Evolutionary conservation across 768 basidiomycete genomes (phyloP).

Genomic region (Leccinum subgranulosum): DNA sequence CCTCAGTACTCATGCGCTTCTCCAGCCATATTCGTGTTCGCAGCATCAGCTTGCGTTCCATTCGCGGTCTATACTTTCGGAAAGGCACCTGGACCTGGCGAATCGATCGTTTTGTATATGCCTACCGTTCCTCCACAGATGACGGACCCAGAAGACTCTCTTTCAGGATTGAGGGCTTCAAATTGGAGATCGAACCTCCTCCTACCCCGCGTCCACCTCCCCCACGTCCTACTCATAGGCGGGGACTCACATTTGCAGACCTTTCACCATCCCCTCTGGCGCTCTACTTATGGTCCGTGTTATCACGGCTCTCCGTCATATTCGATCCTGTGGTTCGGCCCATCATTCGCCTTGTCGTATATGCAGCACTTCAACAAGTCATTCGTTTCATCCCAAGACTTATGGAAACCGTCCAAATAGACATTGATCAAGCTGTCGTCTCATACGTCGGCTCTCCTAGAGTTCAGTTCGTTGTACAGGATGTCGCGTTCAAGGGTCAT

Average conservation of each 20-base stretch:
- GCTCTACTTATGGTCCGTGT: conserved; percentile 30
- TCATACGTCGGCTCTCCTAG: conserved; percentile 51
- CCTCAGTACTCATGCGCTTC: conserved; percentile 56
- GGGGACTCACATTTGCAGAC: conserved; percentile 42
- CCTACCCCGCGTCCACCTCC: conserved; percentile 13
- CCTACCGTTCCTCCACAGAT: conserved; percentile 51
- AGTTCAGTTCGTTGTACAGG: conserved; percentile 47
- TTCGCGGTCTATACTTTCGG: conserved; percentile 71
- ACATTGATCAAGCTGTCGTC: conserved; percentile 54
- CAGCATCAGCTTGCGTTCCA: conserved; percentile 73
- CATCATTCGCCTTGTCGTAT: conserved; percentile 51
- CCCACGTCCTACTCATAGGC: conserved; percentile 30
- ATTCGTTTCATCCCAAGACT: conserved; percentile 68
- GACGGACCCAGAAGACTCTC: conserved; percentile 53
- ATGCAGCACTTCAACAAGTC: conserved; percentile 51
- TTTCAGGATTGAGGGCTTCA: conserved; percentile 60
- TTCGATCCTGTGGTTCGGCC: conserved; percentile 65
- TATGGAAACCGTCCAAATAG: conserved; percentile 65
- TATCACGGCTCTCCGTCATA: conserved; percentile 37
- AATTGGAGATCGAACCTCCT: conserved; percentile 42
- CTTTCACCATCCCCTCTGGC: conserved; percentile 36
- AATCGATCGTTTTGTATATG: conserved; percentile 63
- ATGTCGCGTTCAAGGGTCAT: conserved; percentile 50
- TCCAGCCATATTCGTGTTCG: conserved; percentile 64
- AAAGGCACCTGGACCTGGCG: conserved; percentile 51